Evolutionary conservation across 2,329 filamentous ascomycete species (phyloP).

Genomic region (Neurospora crassa): DNA sequence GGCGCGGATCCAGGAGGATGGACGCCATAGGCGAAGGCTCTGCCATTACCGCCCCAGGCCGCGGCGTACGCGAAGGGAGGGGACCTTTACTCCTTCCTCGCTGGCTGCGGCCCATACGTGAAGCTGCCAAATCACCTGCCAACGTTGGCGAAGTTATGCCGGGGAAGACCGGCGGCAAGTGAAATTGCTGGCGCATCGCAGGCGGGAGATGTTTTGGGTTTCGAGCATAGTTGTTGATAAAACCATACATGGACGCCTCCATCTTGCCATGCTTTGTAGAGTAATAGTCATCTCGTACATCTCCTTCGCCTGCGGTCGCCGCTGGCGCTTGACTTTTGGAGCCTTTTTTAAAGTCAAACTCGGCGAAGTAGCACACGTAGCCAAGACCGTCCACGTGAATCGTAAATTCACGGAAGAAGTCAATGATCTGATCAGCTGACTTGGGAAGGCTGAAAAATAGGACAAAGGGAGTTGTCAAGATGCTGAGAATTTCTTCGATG

Average conservation of each 20-base stretch:
- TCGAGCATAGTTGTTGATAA: constrained; percentile 81
- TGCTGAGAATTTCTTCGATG: constrained; percentile 82
- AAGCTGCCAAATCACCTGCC: constrained; percentile 45
- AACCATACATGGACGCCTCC: constrained; percentile 93
- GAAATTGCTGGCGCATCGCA: constrained; percentile 50
- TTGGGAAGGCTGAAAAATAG: constrained; percentile 78
- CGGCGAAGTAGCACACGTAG: constrained; percentile 93
- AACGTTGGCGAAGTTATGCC: constrained; percentile 55
- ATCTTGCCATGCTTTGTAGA: constrained; percentile 95
- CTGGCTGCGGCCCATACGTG: constrained; percentile 37
- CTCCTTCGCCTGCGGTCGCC: constrained; percentile 28
- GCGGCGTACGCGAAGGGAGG: constrained; percentile 29
- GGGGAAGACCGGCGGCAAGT: constrained; percentile 68
- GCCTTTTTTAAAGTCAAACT: constrained; percentile 91
- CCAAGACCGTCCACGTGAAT: constrained; percentile 93
- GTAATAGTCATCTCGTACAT: constrained; percentile 85
- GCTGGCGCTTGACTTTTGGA: constrained; percentile 30
- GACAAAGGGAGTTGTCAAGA: constrained; percentile 84
- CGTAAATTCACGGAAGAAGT: constrained; percentile 97
- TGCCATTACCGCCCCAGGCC: constrained; percentile 35
- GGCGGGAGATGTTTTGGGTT: constrained; percentile 57
- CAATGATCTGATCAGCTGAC: constrained; percentile 85
- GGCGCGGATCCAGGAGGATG: constrained; percentile 64
- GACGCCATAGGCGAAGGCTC: constrained; percentile 60
- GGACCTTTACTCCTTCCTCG: constrained; percentile 32